These are phyloP conservation scores for Neoscytalidium dimidiatum DNA, from an alignment of 2,329 filamentous ascomycete genomes.

Conservation along the genomic window DNA sequence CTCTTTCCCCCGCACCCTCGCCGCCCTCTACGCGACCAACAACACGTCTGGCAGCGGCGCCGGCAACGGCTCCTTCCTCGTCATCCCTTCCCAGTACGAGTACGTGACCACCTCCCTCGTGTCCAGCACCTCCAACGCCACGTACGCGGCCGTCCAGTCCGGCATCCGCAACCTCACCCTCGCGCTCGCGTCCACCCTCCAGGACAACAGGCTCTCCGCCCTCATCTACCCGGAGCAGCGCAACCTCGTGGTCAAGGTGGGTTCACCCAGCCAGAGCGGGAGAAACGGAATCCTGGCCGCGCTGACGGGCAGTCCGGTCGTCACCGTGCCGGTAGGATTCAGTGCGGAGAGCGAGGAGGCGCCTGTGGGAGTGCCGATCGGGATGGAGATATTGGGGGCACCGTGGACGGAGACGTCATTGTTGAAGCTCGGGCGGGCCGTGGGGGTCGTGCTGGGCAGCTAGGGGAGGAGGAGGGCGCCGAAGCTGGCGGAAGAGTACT, in stretches of 20 bases:
- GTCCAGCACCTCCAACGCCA: constrained; percentile 55
- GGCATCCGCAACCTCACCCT: constrained; percentile 57
- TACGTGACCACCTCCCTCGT: constrained; percentile 54
- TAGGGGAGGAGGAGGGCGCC: constrained; percentile 51
- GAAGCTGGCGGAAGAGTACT: constrained; percentile 43
- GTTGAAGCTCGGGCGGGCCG: constrained; percentile 54
- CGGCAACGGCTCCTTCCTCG: constrained; percentile 52
- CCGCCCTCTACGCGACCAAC: constrained; percentile 50
- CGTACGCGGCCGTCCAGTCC: constrained; percentile 51
- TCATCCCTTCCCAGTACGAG: constrained; percentile 60
- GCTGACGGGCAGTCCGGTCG: constrained; percentile 55
- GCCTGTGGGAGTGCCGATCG: constrained; percentile 61
- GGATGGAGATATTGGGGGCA: constrained; percentile 64
- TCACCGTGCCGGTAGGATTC: constrained; percentile 58
- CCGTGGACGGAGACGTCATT: constrained; percentile 58
- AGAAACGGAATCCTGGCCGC: constrained; percentile 61
- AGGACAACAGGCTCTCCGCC: constrained; percentile 53
- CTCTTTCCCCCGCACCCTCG: constrained; percentile 47
- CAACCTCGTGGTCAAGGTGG: constrained; percentile 62
- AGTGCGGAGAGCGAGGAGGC: constrained; percentile 52
- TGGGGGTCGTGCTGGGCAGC: constrained; percentile 44
- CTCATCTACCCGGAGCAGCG: constrained; percentile 67
- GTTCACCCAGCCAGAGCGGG: constrained; percentile 58
- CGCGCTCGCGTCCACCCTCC: constrained; percentile 54
- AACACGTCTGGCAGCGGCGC: constrained; percentile 32